Base-by-base conservation (phyloP, 495 filamentous ascomycete genomes). In the Apiosordaria backusii region DNA sequence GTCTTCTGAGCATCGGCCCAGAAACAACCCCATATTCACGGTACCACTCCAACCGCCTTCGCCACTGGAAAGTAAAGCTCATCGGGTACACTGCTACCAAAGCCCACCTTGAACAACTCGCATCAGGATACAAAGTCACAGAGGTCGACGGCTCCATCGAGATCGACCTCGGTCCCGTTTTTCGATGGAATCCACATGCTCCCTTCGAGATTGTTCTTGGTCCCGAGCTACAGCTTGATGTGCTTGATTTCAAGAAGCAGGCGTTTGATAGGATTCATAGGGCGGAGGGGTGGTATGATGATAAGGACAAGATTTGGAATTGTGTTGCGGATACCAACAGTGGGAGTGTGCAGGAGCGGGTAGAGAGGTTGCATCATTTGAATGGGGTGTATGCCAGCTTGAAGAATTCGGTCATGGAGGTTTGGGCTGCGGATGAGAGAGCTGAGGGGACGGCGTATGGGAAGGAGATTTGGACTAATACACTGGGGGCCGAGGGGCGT, bases 331-430 rank as follows among this genome's bases (percentile, higher is more conserved):
- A 68, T 9, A 57, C 65, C 5, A 57, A 67, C 3, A 45, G 35
- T 13, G 66, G 58, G 0, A 63, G 75, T 0, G 67, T 72, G 0
- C 63, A 72, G 16, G 50, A 73, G 24, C 70, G 74, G 53, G 70
- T 83, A 9, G 70, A 74, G 59, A 69, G 72, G 54, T 50, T 84
- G 62, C 55, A 68, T 63, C 40, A 70, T 13, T 27, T 81, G 65
- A 71, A 72, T 21, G 35, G 35, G 35, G 70, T 81, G 16, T 72
- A 79, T 26, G 63, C 71, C 4, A 65, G 61, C 4, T 50, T 83
- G 19, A 70, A 78, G 52, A 75, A 75, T 50, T 79, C 81, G 4
- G 63, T 84, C 6, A 61, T 81, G 53, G 83, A 85, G 68, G 71
- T 78, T 62, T 74, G 83, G 62, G 65, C 75, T 24, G 80, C 83